Percentiles rank a stretch among this genome's conserved stretches.
These are phyloP conservation scores for Malus hybrid DNA, from an alignment of 331 rosid genomes.

Conservation along the genomic window DNA sequence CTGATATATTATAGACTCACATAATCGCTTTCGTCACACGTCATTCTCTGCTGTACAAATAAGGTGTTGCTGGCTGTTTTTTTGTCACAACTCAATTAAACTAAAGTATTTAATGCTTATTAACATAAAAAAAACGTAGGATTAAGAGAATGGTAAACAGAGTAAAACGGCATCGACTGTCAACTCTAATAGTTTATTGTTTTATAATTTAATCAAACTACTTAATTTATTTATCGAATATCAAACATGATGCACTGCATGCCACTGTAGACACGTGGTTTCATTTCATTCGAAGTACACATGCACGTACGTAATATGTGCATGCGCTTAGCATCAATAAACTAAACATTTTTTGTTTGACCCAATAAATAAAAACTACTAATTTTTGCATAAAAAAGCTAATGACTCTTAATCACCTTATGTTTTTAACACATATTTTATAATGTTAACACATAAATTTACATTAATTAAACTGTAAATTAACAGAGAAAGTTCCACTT, in stretches of 20 bases:
- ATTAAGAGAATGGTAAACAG: neutral
- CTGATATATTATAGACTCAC: neutral
- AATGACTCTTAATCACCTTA: accelerated
- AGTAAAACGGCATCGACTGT: neutral
- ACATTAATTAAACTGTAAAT: too few relatives aligned
- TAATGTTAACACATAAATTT: too few relatives aligned
- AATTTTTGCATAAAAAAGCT: neutral
- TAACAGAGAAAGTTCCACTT: too few relatives aligned
- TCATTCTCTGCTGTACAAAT: constrained; percentile 3
- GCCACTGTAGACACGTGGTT: constrained; percentile 26
- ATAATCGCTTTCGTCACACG: neutral
- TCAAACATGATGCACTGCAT: constrained; percentile 3
- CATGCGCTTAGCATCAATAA: neutral
- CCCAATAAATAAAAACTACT: neutral
- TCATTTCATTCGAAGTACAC: constrained; percentile 25
- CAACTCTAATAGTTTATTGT: neutral
- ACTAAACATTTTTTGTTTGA: neutral
- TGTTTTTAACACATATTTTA: too few relatives aligned
- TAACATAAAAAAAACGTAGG: neutral
- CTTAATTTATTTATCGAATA: neutral
- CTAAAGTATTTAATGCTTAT: neutral
- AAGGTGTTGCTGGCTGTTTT: neutral
- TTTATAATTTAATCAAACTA: neutral
- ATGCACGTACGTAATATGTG: constrained; percentile 21
- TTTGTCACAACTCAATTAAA: neutral